Conservation (phyloP, 371 early-diverging fungal genomes). For the Mortierella sp. region DNA sequence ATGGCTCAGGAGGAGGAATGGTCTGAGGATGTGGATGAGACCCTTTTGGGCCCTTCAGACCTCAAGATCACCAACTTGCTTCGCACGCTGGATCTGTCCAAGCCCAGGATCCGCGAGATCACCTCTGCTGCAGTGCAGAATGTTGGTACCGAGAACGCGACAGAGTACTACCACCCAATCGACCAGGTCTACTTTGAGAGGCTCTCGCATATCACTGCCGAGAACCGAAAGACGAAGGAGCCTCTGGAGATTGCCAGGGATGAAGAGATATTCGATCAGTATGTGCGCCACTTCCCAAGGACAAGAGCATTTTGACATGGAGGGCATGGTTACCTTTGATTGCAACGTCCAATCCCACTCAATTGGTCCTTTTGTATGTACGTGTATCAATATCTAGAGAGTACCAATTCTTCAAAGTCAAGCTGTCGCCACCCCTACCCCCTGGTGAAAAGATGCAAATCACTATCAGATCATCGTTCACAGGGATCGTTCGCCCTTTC, state of each 20-base stretch:
- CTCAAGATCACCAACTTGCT: slow-evolving; percentile 70
- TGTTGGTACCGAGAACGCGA: slow-evolving; percentile 54
- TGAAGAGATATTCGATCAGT: slow-evolving; percentile 28
- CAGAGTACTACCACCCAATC: slow-evolving; percentile 67
- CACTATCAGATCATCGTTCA: slow-evolving; percentile 71
- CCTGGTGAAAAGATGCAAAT: slow-evolving; percentile 75
- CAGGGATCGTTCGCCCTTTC: slow-evolving; percentile 67
- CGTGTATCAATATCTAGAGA: slow-evolving; percentile 45
- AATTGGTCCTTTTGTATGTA: not conserved
- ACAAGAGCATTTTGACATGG: not conserved
- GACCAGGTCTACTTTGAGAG: slow-evolving; percentile 48
- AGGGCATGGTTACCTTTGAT: no score
- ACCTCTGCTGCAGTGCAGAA: slow-evolving; percentile 69
- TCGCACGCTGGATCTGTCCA: slow-evolving; percentile 72
- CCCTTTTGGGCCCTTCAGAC: no score
- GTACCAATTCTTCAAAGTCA: slow-evolving; percentile 69
- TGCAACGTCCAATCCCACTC: no score
- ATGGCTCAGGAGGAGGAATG: slow-evolving; percentile 19
- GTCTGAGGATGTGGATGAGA: no score
- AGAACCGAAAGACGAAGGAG: slow-evolving; percentile 62
- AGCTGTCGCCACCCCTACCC: slow-evolving; percentile 65
- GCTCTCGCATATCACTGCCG: slow-evolving; percentile 61
- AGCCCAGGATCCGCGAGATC: slow-evolving; percentile 69
- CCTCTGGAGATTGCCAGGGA: slow-evolving; percentile 53
- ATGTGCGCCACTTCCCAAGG: no score